Base-by-base conservation (phyloP, 108 stramenopile genomes). In the Cyclotella baltica region DNA sequence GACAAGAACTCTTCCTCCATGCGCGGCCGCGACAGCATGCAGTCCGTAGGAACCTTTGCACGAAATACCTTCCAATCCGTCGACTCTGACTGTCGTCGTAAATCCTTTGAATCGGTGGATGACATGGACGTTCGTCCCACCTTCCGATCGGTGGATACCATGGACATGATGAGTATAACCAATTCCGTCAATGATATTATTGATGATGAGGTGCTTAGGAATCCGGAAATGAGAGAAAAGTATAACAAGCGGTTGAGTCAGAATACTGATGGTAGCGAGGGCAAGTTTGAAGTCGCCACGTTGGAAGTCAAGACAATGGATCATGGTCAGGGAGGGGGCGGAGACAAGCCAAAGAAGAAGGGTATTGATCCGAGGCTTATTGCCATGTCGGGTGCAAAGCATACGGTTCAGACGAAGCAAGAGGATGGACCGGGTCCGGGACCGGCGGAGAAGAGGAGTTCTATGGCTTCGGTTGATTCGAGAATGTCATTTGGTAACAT, bases 401-500 rank as follows among this genome's bases (percentile, higher is more conserved):
- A 48, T 15, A 4, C 31, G 28, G 67, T 70, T 18, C 67, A 68
- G 61, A 67, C 66, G 19, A 67, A 77, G 61, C 68, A 71, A n/a
- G 65, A 51, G 33, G 80, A 62, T 63, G 73, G 68, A 18, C 62
- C 62, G n/a, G 46, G n/a, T n/a, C n/a, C n/a, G n/a, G n/a, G n/a
- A n/a, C n/a, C n/a, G n/a, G n/a, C 73, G 33, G 67, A 40, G 23
- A 61, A 31, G 3, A 81, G 73, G 68, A 46, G 38, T 63, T 66
- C 70, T 30, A 22, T 63, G 38, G 35, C 47, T 0, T 68, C 67
- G 35, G 67, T 68, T 52, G 72, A 36, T 19, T 58, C 58, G 9
- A 81, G 80, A 55, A 73, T 81, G 73, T 81, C 80, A 46, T 75
- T 81, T 63, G 77, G 77, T 22, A 70, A 70, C 36, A 55, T 75